Base-by-base conservation (phyloP, 2,329 filamentous ascomycete species). In the Plenodomus biglobosus region DNA sequence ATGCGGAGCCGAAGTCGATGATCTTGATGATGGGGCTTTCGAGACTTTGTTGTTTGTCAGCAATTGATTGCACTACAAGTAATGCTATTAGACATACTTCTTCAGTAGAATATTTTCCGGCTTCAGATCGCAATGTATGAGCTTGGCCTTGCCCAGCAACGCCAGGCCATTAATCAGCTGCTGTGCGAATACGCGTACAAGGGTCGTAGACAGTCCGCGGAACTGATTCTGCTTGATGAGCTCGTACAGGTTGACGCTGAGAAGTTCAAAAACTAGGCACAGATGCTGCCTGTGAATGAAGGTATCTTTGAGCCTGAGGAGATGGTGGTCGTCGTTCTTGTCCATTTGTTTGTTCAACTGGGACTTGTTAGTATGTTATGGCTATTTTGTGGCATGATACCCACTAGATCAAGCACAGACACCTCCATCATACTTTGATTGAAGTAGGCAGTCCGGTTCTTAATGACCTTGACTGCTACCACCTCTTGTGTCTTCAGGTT, bases 391-490 rank as follows among this genome's bases (percentile, higher is more conserved):
- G 3, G n/a, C 16, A 5, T 19, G 5, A 11, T 36, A 61, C 83
- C 48, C 80, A 95, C 90, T 80, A 99, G 71, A 73, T 99, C 94
- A 48, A 99, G 80, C 19, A 99, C 94, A 1, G 94, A 99, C 24
- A 99, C 94, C 71, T 99, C 94, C 94, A 99, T 99, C 94, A 99
- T 99, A 73, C 94, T 97, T 74, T 99, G 94, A 70, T 99, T 99
- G 78, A 99, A 99, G 73, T 99, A 99, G 32, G 94, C 94, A 1
- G 94, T 99, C 65, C 92, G 86, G 74, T 99, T 99, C 77, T 99
- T 99, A 76, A 99, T 94, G 45, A 99, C 94, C 76, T 99, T 99
- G 60, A 99, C 94, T 3, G 94, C 94, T 38, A 99, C 94, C 34
- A 99, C 94, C 74, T 99, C 94, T 71, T 96, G 92, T 0, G 94